phyloP scores from a whole-genome alignment of 495 filamentous ascomycete species.

The Hyaloscypha finlandica region DNA sequence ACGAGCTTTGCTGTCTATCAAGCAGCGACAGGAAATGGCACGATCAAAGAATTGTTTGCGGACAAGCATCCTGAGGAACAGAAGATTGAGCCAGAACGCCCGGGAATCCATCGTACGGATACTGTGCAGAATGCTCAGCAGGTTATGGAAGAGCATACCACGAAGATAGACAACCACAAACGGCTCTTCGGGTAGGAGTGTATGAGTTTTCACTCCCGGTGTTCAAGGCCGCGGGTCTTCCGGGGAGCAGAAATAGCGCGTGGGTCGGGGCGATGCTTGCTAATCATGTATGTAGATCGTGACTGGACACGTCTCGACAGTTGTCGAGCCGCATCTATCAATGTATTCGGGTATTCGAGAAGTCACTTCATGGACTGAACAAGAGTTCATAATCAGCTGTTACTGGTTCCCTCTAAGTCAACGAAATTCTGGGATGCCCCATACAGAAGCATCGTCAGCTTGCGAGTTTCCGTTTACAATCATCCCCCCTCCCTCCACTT shows the following conservation, averaged over 20 bases:
- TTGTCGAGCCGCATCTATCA: not conserved
- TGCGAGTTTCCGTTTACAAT: no score
- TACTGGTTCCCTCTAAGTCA: no score
- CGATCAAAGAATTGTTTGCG: conserved; percentile 41
- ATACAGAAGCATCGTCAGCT: no score
- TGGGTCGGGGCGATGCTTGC: no score
- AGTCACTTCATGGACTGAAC: no score
- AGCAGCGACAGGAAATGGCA: conserved; percentile 39
- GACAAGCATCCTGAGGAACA: conserved; percentile 36
- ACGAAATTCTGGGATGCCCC: no score
- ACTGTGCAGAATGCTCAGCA: conserved; percentile 38
- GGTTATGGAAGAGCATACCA: conserved; percentile 46
- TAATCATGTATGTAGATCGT: not conserved
- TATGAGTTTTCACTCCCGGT: no score
- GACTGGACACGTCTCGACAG: not conserved
- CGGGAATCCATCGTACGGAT: conserved; percentile 22
- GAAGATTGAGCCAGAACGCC: conserved; percentile 19
- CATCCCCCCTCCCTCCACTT: no score
- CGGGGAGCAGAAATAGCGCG: not conserved
- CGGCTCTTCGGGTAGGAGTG: conserved; percentile 1
- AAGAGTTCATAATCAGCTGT: no score
- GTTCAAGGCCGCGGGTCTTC: no score
- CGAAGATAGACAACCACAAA: conserved; percentile 41
- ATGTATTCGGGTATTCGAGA: no score
- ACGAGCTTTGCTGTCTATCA: conserved; percentile 46